A percentile compares a stretch with the other conserved stretches of the same genome.
Evolutionary conservation across 2,329 filamentous ascomycete species (phyloP).

Genomic region (Sarocladium brachiariae): DNA sequence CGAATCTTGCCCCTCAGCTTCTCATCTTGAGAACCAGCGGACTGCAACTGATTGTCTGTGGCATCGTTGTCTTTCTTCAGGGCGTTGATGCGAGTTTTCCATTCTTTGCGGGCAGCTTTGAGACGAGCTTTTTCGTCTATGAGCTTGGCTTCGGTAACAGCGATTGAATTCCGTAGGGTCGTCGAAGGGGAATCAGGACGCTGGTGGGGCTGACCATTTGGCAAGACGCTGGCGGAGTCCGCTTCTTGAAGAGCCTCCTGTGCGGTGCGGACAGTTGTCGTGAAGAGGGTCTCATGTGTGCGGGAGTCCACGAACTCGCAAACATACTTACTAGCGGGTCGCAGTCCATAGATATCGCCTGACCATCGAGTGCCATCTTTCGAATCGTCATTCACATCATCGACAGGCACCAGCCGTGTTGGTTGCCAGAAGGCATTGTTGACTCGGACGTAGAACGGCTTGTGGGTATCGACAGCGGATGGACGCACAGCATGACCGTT

Average conservation of each 20-base stretch:
- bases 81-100: conserved; percentile 60
- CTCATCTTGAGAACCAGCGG: conserved; percentile 67
- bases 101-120: conserved; percentile 67
- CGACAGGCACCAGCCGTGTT: conserved; percentile 57
- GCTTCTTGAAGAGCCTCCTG: conserved; percentile 33
- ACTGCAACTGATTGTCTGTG: conserved; percentile 58
- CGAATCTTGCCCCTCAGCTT: conserved; percentile 67
- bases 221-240: conserved; percentile 23
- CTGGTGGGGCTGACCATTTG: conserved; percentile 50
- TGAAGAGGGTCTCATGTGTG: conserved; percentile 61
- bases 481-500: conserved; percentile 28
- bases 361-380: conserved; percentile 53
- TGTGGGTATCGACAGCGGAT: conserved; percentile 56
- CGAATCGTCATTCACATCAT: conserved; percentile 24
- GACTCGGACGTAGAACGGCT: conserved; percentile 72
- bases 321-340: conserved; percentile 69
- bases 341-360: conserved; percentile 62
- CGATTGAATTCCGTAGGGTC: conserved; percentile 70
- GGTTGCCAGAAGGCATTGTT: conserved; percentile 78
- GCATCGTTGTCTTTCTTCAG: conserved; percentile 69
- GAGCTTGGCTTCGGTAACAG: conserved; percentile 62
- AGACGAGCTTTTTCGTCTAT: conserved; percentile 62
- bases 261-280: conserved; percentile 62
- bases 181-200: conserved; percentile 71
- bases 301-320: conserved; percentile 68